Conservation (phyloP, 78 protist species). For the Dictyostelium purpureum region DNA sequence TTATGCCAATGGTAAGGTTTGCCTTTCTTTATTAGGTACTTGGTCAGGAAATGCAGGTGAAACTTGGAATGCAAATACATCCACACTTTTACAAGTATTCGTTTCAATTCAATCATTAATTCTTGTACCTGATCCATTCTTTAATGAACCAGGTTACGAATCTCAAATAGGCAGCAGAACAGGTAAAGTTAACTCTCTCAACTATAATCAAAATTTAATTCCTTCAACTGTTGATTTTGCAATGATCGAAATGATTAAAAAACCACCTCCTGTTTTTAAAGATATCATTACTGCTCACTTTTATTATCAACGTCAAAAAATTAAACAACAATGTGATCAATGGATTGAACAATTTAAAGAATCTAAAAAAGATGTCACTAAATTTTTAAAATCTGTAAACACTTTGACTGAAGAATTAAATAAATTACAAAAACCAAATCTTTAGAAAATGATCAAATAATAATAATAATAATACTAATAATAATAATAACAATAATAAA, state of each 20-base stretch:
- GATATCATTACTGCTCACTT: conserved; percentile 75
- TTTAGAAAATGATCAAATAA: no score
- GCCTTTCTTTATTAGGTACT: conserved; percentile 89
- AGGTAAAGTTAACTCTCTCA: conserved; percentile 12
- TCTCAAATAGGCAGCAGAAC: conserved; percentile 55
- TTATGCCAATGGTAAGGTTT: conserved; percentile 72
- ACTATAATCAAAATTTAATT: conserved; percentile 75
- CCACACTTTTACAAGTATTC: conserved; percentile 86
- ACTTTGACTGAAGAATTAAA: neutral
- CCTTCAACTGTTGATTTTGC: conserved; percentile 70
- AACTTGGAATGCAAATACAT: conserved; percentile 82
- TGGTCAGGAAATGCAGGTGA: conserved; percentile 89
- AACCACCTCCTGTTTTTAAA: conserved; percentile 62
- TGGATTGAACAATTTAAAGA: conserved; percentile 47
- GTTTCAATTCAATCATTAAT: conserved; percentile 91
- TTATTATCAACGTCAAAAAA: conserved; percentile 26
- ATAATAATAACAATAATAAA: neutral
- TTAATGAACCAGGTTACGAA: conserved; percentile 94
- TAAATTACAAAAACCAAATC: neutral
- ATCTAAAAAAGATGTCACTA: neutral
- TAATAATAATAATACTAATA: neutral
- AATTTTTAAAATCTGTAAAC: conserved; percentile 30
- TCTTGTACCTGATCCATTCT: conserved; percentile 86
- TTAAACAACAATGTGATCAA: conserved; percentile 46
- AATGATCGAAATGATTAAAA: conserved; percentile 69